Conservation (phyloP, 129 eudicot genomes). For the Pulicaria dysenterica region DNA sequence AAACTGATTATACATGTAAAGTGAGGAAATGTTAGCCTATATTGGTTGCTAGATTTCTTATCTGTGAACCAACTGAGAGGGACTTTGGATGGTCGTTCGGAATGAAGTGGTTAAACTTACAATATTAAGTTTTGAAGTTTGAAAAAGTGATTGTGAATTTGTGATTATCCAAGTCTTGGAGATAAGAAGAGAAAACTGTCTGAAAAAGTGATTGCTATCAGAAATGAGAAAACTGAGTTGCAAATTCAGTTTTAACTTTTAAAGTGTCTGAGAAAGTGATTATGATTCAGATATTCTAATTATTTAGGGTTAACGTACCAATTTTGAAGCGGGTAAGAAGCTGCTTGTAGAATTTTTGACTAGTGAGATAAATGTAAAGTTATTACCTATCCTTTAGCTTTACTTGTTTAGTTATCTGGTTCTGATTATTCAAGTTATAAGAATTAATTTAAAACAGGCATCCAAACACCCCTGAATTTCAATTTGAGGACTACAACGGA, state of each 20-base stretch:
- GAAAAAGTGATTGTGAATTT: no score
- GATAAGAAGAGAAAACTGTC: no score
- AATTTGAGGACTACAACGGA: neutral
- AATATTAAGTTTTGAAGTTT: no score
- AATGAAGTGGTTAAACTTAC: neutral
- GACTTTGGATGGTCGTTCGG: neutral
- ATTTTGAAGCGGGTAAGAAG: neutral
- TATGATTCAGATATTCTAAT: neutral
- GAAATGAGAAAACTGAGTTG: neutral
- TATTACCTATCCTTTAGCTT: neutral
- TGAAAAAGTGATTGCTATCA: no score
- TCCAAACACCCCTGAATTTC: neutral
- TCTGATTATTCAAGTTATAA: neutral
- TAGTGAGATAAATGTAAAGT: neutral
- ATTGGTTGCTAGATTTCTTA: neutral
- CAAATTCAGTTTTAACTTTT: neutral
- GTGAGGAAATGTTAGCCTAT: no score
- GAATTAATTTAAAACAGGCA: neutral
- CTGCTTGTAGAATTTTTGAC: neutral
- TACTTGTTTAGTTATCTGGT: neutral
- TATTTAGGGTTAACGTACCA: neutral
- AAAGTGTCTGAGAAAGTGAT: slow-evolving; percentile 7
- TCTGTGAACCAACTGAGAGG: neutral
- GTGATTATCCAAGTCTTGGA: no score
- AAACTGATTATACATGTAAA: no score